Evolutionary conservation across 2,329 filamentous ascomycete species (phyloP).

Genomic region (Cercospora sp.): DNA sequence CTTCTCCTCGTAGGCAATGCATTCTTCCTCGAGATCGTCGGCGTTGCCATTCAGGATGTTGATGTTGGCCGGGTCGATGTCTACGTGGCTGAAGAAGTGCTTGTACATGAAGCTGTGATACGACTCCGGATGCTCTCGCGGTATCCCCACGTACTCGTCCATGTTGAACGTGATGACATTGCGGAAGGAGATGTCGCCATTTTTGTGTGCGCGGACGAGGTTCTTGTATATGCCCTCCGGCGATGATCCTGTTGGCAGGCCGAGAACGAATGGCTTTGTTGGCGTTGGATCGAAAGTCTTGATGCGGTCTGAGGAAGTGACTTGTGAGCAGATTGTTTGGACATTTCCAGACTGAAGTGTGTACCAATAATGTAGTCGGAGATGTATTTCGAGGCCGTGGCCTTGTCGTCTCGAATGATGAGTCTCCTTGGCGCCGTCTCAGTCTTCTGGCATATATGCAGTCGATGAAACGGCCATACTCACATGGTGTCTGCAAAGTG

Average conservation of each 20-base stretch:
- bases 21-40: constrained; percentile 72
- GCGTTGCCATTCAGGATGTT: constrained; percentile 84
- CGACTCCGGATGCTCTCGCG: constrained; percentile 78
- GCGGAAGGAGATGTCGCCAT: constrained; percentile 76
- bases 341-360: constrained; percentile 24
- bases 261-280: constrained; percentile 75
- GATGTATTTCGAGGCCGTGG: constrained; percentile 70
- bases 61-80: constrained; percentile 78
- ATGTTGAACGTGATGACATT: constrained; percentile 93
- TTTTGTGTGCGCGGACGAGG: constrained; percentile 70
- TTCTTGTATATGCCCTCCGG: constrained; percentile 76
- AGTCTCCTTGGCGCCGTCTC: constrained; percentile 63
- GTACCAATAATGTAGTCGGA: constrained; percentile 76
- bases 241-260: constrained; percentile 79
- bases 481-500: constrained; percentile 20
- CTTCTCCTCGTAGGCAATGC: constrained; percentile 74
- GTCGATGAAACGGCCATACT: constrained; percentile 4
- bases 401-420: constrained; percentile 74
- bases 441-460: background rate
- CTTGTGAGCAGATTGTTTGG: background rate
- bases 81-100: constrained; percentile 83
- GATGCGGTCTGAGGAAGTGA: constrained; percentile 66
- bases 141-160: constrained; percentile 86
- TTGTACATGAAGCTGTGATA: constrained; percentile 95
- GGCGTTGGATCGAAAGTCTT: constrained; percentile 72